Base-by-base conservation (phyloP, 441 rosid species). In the Gossypium lobatum region DNA sequence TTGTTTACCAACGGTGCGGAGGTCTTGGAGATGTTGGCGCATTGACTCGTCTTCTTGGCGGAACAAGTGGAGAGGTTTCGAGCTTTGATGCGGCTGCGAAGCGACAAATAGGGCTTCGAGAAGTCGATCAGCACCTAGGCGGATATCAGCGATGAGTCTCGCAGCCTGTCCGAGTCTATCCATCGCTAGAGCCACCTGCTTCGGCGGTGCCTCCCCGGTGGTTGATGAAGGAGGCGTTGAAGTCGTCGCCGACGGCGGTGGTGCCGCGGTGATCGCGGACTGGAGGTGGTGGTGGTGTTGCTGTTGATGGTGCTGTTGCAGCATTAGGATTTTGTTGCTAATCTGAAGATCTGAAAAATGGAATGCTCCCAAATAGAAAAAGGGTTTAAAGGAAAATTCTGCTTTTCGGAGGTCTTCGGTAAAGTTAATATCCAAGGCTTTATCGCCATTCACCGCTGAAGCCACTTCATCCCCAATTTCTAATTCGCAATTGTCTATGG, bases 151-250 rank as follows among this genome's bases (percentile, higher is more conserved):
- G 69, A 95, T 91, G 81, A 83, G 89, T 64, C 98, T 86, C 4
- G 89, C 91, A 2, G 99, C 99, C 79, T 91, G 97, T 11, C 85
- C 83, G 6, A 95, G 89, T 72, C 99, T 88, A 62, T 95, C 99
- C 97, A 95, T 88, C 18, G 99, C 98, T 77, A 86, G 70, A 5
- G 98, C 97, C 63, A 95, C 99, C 86, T 93, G 97, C 83, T 91
- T 93, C 26, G 99, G 98, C 18, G 98, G 99, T 50, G 99, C 99
- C 79, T 92, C 93, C 17, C 77, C 85, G 21, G 76, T 18, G 14
- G 80, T 39, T 17, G 76, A 75, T 13, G 80, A 67, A n/a, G 58
- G 28, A 20, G 79, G 70, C 6, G 74, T 79, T 63, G 82, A 70
- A 76, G 63, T 75, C 77, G 59, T 75, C 61, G 75, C 76, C 72